Base-by-base conservation (phyloP, 371 early-diverging fungal genomes). In the Entomophthora muscae region DNA sequence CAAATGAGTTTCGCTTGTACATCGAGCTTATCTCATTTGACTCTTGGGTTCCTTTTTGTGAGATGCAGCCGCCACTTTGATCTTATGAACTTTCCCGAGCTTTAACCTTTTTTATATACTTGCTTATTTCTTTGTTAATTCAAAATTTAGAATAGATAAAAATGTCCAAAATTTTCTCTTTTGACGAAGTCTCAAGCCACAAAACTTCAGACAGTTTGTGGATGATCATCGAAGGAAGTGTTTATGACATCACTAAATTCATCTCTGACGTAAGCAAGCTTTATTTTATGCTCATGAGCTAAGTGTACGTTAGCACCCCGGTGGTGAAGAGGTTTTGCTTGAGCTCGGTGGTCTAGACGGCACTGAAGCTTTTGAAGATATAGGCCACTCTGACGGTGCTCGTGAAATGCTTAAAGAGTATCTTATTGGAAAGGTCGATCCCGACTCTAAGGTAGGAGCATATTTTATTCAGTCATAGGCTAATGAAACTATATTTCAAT, bases 371-470 rank as follows among this genome's bases (percentile, higher is more conserved):
- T 97, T 95, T 73, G 93, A 94, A 63, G 95, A 94, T 74, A 89
- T 97, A 66, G 92, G 92, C 54, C 98, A 97, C 76, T 88, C 90
- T 32, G 86, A 90, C 24, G 91, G 92, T 67, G 98, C 98, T 29
- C 86, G 85, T 57, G 86, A 88, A 26, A 65, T 91, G 66, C 75
- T 96, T 63, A 70, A 78, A 59, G 73, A 77, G 51, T 80, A 83
- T 67, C 76, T 73, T 61, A 71, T 93, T 67, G 96, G 94, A 61
- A 79, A 85, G 52, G 73, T 88, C 29, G 79, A 85, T 73, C 66
- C 73, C 60, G 23, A 23, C n/a, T 61, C 61, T n/a, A 42, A 30
- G 17, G 61, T 61, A 61, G 21, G n/a, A n/a, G n/a, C n/a, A n/a
- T n/a, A 13, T 32, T 57, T 24, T 29, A 17, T n/a, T 1, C 3